Evolutionary conservation across 345 rosid species (phyloP).

Genomic region (Hibiscus tridactylites): DNA sequence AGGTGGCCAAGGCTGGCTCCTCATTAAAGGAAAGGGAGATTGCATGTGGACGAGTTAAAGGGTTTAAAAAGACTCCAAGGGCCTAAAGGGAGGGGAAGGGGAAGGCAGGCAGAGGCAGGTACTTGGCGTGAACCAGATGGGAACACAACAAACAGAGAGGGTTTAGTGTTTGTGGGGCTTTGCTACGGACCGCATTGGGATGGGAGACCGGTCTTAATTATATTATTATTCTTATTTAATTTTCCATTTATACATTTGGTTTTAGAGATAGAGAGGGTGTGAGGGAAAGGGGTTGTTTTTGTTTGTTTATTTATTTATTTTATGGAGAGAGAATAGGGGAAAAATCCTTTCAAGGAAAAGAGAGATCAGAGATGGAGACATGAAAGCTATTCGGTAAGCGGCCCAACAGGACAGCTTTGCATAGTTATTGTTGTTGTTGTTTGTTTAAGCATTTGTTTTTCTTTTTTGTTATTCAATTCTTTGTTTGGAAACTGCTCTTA

Average conservation of each 20-base stretch:
- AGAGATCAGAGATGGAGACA: slow-evolving; percentile 9
- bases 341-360: background rate
- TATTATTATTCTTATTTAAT: no score
- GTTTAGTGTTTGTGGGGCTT: slow-evolving; percentile 13
- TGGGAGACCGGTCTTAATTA: slow-evolving; percentile 18
- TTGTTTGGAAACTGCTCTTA: slow-evolving; percentile 15
- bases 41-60: slow-evolving; percentile 16
- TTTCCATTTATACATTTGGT: background rate
- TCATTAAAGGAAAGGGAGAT: background rate
- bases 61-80: background rate
- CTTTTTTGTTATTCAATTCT: background rate
- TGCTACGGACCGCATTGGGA: slow-evolving; percentile 25
- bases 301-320: background rate
- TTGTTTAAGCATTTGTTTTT: slow-evolving; percentile 6
- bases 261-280: background rate
- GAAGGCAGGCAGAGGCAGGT: slow-evolving; percentile 12
- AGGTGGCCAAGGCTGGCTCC: background rate
- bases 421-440: slow-evolving; percentile 6
- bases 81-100: background rate
- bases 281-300: background rate
- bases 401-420: slow-evolving; percentile 19
- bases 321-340: background rate
- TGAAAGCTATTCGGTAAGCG: slow-evolving; percentile 21
- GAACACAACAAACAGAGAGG: slow-evolving; percentile 7
- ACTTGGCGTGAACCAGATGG: slow-evolving; percentile 39